Base-by-base conservation (phyloP, 192 early-diverging fungal species). In the Funneliformis geosporum region DNA sequence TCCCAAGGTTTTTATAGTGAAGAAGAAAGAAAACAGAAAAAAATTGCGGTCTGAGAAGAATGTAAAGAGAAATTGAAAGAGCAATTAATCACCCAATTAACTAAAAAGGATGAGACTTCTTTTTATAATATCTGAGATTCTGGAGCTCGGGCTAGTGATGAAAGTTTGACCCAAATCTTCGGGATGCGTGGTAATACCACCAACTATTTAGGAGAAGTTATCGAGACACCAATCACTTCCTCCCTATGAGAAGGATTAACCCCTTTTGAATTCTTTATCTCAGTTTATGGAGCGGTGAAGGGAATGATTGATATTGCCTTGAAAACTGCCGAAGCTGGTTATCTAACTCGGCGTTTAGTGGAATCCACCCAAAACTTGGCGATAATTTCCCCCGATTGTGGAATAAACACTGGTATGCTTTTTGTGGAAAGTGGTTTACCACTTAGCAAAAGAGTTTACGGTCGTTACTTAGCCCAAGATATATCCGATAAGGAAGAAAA, bases 291-390 rank as follows among this genome's bases (percentile, higher is more conserved):
- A 25, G 70, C 70, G 8, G 70, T 73, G 1, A 73, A 73, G 27
- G 70, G 70, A 73, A 73, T 73, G 70, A 46, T 73, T 46, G 70
- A 73, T 50, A 47, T 73, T 50, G 70, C 70, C n/a, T 47, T 73
- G 2, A 73, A 73, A 25, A 73, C 70, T 8, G 70, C 70, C 12
- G 70, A 73, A 18, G 70, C 70, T 2, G 70, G 70, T 28, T 73
- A 73, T 73, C 12, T 73, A n/a, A 73, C 70, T 23, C 70, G 70
- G 14, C 70, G 70, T 8, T 50, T 73, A n/a, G 70, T 73, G 43
- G 70, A 73, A 43, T 1, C 33, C 2, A 73, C 8, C 44, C 70
- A 73, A 73, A 46, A 7, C 7, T 4, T 73, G 1, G 7, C 12
- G 0, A 28, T 73, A 7, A 73, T 6, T 73, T 73, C 70, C 4